These are phyloP conservation scores for Sambucus nigra DNA, from an alignment of 129 eudicot genomes.

Conservation along the genomic window DNA sequence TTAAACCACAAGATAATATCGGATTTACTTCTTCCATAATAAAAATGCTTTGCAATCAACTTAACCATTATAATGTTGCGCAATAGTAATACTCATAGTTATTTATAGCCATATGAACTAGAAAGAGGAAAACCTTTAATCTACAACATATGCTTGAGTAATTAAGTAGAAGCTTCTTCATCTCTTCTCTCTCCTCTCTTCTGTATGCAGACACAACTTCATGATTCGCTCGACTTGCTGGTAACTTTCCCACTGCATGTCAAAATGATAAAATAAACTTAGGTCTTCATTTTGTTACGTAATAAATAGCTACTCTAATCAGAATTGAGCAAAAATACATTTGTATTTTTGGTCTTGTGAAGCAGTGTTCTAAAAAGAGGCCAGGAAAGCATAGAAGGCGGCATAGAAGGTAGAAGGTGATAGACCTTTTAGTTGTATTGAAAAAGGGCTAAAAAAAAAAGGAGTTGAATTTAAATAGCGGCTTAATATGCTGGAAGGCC, in stretches of 20 bases:
- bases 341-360: too few relatives aligned
- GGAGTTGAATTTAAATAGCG: too few relatives aligned
- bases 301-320: not conserved
- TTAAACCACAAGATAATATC: not conserved
- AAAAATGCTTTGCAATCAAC: not conserved
- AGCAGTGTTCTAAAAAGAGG: too few relatives aligned
- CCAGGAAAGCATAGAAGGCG: too few relatives aligned
- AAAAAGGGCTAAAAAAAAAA: too few relatives aligned
- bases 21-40: too few relatives aligned
- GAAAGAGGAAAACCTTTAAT: conserved; percentile 35
- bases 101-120: not conserved
- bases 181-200: conserved; percentile 48
- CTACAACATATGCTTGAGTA: conserved; percentile 47
- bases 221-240: conserved; percentile 63
- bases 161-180: conserved; percentile 35
- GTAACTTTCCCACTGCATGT: conserved; percentile 77
- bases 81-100: not conserved
- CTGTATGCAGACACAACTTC: conserved; percentile 62
- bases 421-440: too few relatives aligned
- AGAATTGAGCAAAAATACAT: too few relatives aligned
- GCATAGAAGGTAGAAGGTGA: too few relatives aligned
- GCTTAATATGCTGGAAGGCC: too few relatives aligned
- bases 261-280: conserved; percentile 1
- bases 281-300: not conserved
- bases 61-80: not conserved